A percentile compares a stretch with the other conserved stretches of the same genome.
Evolutionary conservation across 1,284 basidiomycete genomes (phyloP).

Genomic region (Ceratobasidium sp.): DNA sequence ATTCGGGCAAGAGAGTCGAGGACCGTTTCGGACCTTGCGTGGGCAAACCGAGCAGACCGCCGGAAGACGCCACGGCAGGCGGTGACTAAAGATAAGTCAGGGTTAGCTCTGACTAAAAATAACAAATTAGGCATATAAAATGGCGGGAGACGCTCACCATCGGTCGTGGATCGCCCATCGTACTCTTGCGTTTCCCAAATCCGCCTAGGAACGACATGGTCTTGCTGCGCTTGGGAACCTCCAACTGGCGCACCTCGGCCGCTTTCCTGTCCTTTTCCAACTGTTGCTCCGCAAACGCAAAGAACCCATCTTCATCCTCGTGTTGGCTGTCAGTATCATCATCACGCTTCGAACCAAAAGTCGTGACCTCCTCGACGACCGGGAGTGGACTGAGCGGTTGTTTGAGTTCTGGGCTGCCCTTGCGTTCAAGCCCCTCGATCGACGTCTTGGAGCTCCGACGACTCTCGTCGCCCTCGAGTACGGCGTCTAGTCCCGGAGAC

Average conservation of each 20-base stretch:
- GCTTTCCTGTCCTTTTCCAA: slow-evolving; percentile 13
- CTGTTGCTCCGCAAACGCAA: slow-evolving; percentile 40
- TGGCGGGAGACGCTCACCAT: not conserved
- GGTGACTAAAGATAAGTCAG: slow-evolving; percentile 22
- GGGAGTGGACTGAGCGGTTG: slow-evolving; percentile 22
- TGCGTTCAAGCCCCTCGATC: slow-evolving; percentile 7
- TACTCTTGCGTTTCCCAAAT: slow-evolving; percentile 40
- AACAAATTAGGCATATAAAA: slow-evolving; percentile 2
- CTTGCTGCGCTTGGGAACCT: slow-evolving; percentile 40
- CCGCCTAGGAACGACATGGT: slow-evolving; percentile 42
- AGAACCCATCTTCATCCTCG: slow-evolving; percentile 40
- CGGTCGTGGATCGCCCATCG: slow-evolving; percentile 4
- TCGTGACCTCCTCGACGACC: slow-evolving; percentile 18
- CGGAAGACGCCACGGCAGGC: slow-evolving; percentile 17
- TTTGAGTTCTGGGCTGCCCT: not conserved
- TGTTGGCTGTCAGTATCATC: slow-evolving; percentile 33
- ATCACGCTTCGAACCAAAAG: slow-evolving; percentile 16
- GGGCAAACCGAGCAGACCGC: slow-evolving; percentile 10
- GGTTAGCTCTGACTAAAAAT: not conserved
- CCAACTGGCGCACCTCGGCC: slow-evolving; percentile 20
- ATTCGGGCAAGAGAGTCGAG: slow-evolving; percentile 17
- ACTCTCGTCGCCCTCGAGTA: slow-evolving; percentile 41
- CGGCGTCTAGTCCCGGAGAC: slow-evolving; percentile 31
- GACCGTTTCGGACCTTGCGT: slow-evolving; percentile 27
- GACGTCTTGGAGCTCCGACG: slow-evolving; percentile 34